phyloP scores from a whole-genome alignment of 345 rosid genomes.

The Melaleuca alternifolia region DNA sequence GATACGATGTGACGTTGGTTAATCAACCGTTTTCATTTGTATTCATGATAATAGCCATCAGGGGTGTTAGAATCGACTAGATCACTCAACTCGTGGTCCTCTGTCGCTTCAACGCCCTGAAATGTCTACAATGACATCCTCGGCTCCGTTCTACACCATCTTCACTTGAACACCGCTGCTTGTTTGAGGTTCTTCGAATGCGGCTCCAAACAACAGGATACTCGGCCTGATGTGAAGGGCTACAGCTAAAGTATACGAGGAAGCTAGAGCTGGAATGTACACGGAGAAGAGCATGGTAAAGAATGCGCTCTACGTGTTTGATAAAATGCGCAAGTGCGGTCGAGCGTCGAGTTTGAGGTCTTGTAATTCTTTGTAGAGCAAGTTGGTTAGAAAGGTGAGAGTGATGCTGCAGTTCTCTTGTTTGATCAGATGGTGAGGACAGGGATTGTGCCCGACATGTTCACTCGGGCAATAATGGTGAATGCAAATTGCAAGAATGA shows the following conservation, averaged over 20 bases:
- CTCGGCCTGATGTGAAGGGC: conserved; percentile 48
- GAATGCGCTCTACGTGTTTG: conserved; percentile 80
- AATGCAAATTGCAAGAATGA: conserved; percentile 62
- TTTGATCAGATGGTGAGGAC: conserved; percentile 52
- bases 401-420: conserved; percentile 40
- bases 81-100: conserved; percentile 62
- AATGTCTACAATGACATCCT: conserved; percentile 45
- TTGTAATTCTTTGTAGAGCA: conserved; percentile 61
- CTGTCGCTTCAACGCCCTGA: conserved; percentile 51
- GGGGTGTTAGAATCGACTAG: no score
- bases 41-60: neutral
- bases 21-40: neutral
- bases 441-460: conserved; percentile 67
- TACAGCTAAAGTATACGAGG: conserved; percentile 62
- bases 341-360: conserved; percentile 56
- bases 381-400: conserved; percentile 47
- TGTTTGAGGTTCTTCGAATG: conserved; percentile 53
- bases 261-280: conserved; percentile 55
- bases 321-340: conserved; percentile 58
- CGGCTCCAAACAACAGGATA: conserved; percentile 46
- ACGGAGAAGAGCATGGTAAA: conserved; percentile 45
- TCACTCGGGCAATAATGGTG: conserved; percentile 58
- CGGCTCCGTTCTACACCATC: conserved; percentile 44
- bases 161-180: conserved; percentile 49
- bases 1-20: neutral